Conservation (phyloP, 345 rosid genomes). For the Syzygium grande region DNA sequence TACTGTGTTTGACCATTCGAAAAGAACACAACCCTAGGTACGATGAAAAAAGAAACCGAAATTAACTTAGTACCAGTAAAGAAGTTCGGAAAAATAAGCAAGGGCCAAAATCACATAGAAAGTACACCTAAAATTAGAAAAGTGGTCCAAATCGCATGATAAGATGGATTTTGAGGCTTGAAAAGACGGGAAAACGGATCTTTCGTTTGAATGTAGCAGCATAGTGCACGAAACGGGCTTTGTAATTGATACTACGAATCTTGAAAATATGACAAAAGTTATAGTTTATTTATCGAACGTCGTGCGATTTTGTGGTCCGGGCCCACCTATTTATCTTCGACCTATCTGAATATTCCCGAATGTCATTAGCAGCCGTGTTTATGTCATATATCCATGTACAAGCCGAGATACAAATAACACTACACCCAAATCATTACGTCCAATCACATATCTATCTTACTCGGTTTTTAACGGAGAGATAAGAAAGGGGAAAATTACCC, state of each 20-base stretch:
- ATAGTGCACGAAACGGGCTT: not conserved
- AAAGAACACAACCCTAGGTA: not conserved
- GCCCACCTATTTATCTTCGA: not conserved
- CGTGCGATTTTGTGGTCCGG: not conserved
- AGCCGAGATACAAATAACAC: not conserved
- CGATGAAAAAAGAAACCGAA: not conserved
- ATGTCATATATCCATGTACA: not conserved
- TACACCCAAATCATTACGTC: not conserved
- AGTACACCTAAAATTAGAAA: not conserved
- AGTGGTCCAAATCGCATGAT: not conserved
- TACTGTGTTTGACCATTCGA: not conserved
- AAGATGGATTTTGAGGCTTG: not conserved
- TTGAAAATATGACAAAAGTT: not conserved
- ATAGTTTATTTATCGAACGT: not conserved
- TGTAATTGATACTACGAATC: not conserved
- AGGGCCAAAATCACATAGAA: not conserved
- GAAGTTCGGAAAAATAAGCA: not conserved
- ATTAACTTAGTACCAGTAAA: not conserved
- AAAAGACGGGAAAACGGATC: not conserved
- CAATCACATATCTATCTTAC: not conserved
- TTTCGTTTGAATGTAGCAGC: not conserved
- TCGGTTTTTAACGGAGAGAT: not conserved
- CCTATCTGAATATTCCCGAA: not conserved
- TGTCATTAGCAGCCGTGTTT: not conserved
- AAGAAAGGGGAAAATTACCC: no score